These are phyloP conservation scores for Ogataea wickerhamii DNA, from an alignment of 805 yeast genomes.

Conservation along the genomic window DNA sequence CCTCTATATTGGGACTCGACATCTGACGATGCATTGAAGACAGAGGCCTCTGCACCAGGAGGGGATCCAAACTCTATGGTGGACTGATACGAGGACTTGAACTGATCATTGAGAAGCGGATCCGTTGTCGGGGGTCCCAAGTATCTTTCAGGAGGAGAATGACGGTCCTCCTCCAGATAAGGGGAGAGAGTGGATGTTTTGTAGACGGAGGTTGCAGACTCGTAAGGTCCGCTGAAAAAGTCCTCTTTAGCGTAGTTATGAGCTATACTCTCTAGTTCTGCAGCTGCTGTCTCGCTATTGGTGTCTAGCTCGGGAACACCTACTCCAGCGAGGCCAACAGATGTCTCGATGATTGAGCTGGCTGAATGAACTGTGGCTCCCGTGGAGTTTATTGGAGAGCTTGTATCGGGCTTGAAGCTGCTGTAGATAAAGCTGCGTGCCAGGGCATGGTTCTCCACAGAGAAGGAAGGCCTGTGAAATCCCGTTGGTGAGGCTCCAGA, in stretches of 20 bases:
- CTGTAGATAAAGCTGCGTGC: slow-evolving; percentile 41
- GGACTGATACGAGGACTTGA: slow-evolving; percentile 3
- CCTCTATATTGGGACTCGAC: slow-evolving; percentile 2
- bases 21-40: background rate
- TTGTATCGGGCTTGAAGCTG: slow-evolving; percentile 27
- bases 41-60: background rate
- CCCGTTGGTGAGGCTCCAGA: slow-evolving; percentile 9
- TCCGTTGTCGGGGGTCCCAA: slow-evolving; percentile 4
- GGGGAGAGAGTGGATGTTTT: background rate
- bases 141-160: slow-evolving; percentile 6
- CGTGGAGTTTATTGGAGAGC: slow-evolving; percentile 12
- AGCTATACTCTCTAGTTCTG: background rate
- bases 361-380: slow-evolving; percentile 49
- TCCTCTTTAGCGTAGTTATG: background rate
- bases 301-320: slow-evolving; percentile 42
- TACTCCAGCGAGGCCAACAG: slow-evolving; percentile 53
- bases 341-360: slow-evolving; percentile 50
- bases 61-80: background rate
- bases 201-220: background rate
- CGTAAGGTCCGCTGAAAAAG: background rate
- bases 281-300: slow-evolving; percentile 8
- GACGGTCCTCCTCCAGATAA: background rate
- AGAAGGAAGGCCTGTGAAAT: slow-evolving; percentile 19
- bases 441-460: slow-evolving; percentile 30
- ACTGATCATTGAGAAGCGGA: slow-evolving; percentile 2